phyloP scores from a whole-genome alignment of 192 early-diverging fungal species.

The Backusella circina region DNA sequence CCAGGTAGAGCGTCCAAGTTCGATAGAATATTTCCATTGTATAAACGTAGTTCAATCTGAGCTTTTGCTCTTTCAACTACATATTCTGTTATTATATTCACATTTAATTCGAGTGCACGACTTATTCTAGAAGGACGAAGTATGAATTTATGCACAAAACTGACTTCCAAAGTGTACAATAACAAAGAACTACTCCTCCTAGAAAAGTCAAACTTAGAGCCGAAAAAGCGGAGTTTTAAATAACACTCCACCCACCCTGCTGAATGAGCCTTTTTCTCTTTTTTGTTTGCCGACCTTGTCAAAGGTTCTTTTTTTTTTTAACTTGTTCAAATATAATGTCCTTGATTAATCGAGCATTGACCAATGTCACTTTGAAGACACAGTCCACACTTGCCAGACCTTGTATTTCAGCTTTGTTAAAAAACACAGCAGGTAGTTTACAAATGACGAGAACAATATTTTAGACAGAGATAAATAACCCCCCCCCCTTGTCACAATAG shows the following conservation, averaged over 20 bases:
- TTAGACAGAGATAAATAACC: not conserved
- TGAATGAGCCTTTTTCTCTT: not conserved
- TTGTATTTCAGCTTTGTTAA: not conserved
- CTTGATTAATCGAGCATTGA: not conserved
- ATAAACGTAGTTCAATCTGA: too few species aligned
- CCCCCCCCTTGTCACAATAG: not conserved
- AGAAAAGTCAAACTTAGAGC: too few species aligned
- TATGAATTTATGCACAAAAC: not conserved
- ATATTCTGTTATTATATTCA: too few species aligned
- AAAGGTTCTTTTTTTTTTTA: not conserved
- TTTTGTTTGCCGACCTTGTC: not conserved
- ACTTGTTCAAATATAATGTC: not conserved
- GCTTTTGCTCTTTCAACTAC: too few species aligned
- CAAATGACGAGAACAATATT: not conserved
- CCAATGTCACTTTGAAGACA: not conserved
- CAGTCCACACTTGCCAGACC: not conserved
- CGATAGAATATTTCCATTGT: too few species aligned
- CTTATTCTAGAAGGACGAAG: not conserved
- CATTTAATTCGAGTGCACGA: not conserved
- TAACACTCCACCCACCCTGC: not conserved
- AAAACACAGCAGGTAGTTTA: not conserved
- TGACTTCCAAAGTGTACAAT: not conserved
- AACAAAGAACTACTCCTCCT: too few species aligned
- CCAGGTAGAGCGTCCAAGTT: too few species aligned
- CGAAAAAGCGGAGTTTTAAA: not conserved